Evolutionary conservation across 2,329 filamentous ascomycete genomes (phyloP).

Genomic region (Stachybotrys chlorohalonatus): DNA sequence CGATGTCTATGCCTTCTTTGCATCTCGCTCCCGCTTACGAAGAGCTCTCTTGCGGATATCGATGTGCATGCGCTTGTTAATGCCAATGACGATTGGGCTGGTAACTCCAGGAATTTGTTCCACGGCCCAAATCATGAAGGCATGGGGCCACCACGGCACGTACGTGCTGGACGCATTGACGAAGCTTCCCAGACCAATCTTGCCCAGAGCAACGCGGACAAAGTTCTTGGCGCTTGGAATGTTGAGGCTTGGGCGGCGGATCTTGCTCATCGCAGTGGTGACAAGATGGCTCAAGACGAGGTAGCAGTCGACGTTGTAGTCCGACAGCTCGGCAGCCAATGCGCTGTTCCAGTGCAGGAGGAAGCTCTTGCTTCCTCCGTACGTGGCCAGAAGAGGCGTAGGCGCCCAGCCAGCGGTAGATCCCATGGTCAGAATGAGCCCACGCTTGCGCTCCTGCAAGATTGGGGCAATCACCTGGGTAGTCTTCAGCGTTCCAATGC

Average conservation of each 20-base stretch:
- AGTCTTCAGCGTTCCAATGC: constrained; percentile 77
- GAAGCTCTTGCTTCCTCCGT: constrained; percentile 97
- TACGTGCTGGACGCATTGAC: constrained; percentile 75
- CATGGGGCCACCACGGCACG: constrained; percentile 90
- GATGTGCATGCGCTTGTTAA: constrained; percentile 63
- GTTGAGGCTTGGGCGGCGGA: constrained; percentile 66
- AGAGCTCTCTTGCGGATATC: constrained; percentile 75
- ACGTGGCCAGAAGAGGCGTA: constrained; percentile 86
- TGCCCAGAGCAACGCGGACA: constrained; percentile 67
- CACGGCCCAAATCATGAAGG: constrained; percentile 76
- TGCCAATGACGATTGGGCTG: constrained; percentile 34
- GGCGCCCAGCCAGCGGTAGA: constrained; percentile 91
- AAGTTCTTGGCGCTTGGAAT: constrained; percentile 79
- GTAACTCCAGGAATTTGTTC: constrained; percentile 47
- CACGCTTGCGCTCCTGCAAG: constrained; percentile 75
- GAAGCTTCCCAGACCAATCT: constrained; percentile 73
- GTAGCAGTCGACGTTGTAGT: constrained; percentile 78
- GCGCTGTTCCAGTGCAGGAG: constrained; percentile 92
- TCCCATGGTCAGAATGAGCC: constrained; percentile 93
- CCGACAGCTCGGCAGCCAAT: constrained; percentile 72
- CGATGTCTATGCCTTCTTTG: constrained; percentile 45
- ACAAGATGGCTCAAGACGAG: constrained; percentile 88
- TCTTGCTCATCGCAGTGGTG: constrained; percentile 94
- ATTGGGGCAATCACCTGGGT: constrained; percentile 79
- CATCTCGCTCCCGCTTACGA: constrained; percentile 74